These are phyloP conservation scores for Ogataea degrootiae DNA, from an alignment of 805 yeast species.

Conservation along the genomic window DNA sequence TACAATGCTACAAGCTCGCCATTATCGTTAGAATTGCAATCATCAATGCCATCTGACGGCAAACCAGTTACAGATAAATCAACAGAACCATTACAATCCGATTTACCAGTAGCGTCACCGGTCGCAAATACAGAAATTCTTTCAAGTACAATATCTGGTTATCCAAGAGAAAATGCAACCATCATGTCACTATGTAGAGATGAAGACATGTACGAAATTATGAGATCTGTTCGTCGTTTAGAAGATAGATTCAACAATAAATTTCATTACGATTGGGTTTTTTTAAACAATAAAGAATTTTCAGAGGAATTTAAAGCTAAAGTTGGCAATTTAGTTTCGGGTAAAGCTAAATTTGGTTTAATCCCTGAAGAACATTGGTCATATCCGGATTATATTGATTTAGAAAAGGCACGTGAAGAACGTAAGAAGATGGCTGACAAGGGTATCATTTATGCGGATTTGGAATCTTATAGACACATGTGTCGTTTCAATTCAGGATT, in stretches of 20 bases:
- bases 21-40: neutral
- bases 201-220: constrained; percentile 51
- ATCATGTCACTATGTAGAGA: constrained; percentile 68
- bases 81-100: neutral
- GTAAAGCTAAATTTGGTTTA: constrained; percentile 64
- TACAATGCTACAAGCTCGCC: constrained; percentile 1
- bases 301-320: constrained; percentile 60
- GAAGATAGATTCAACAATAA: constrained; percentile 77
- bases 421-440: constrained; percentile 50
- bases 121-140: neutral
- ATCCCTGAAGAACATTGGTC: constrained; percentile 84
- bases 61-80: neutral
- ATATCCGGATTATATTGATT: constrained; percentile 76
- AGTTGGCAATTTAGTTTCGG: constrained; percentile 53
- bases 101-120: too few species aligned
- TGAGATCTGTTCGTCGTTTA: constrained; percentile 59
- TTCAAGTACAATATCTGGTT: neutral
- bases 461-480: constrained; percentile 43
- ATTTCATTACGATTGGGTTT: constrained; percentile 88
- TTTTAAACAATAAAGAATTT: constrained; percentile 77
- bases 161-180: constrained; percentile 40
- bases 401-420: constrained; percentile 57
- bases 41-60: neutral
- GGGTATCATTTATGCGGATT: constrained; percentile 36
- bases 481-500: constrained; percentile 44